Percentiles rank a stretch among this genome's conserved stretches.
These are phyloP conservation scores for Paramecium primaurelia DNA, from an alignment of 73 alveolate species.

Conservation along the genomic window DNA sequence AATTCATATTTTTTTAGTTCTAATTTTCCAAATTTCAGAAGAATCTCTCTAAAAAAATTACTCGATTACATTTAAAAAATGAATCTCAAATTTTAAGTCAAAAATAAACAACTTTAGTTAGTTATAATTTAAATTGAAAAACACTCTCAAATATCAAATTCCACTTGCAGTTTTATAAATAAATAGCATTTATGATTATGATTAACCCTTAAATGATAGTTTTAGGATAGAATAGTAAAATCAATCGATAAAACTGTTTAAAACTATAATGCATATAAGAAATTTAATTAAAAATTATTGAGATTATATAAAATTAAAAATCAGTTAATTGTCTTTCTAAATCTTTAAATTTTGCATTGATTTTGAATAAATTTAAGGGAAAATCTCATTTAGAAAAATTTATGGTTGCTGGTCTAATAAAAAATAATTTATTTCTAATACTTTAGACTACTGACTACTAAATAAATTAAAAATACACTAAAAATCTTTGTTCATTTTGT, in stretches of 20 bases:
- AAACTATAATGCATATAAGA: not conserved
- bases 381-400: not conserved
- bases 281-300: not conserved
- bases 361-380: not conserved
- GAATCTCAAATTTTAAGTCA: not conserved
- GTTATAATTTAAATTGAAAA: not conserved
- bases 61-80: not conserved
- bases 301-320: not conserved
- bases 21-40: not conserved
- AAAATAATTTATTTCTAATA: too few species aligned
- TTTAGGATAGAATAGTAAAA: not conserved
- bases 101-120: not conserved
- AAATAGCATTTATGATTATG: not conserved
- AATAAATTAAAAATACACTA: too few species aligned
- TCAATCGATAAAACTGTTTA: not conserved
- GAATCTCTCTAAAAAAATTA: not conserved
- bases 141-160: not conserved
- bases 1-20: not conserved
- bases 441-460: not conserved
- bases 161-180: not conserved
- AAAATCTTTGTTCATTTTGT: too few species aligned
- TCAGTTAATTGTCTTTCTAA: not conserved
- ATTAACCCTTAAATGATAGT: not conserved
- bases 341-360: not conserved
- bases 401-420: not conserved